A percentile compares a stretch with the other conserved stretches of the same genome.
Conservation (phyloP, 345 rosid genomes). For the Camelina neglecta region DNA sequence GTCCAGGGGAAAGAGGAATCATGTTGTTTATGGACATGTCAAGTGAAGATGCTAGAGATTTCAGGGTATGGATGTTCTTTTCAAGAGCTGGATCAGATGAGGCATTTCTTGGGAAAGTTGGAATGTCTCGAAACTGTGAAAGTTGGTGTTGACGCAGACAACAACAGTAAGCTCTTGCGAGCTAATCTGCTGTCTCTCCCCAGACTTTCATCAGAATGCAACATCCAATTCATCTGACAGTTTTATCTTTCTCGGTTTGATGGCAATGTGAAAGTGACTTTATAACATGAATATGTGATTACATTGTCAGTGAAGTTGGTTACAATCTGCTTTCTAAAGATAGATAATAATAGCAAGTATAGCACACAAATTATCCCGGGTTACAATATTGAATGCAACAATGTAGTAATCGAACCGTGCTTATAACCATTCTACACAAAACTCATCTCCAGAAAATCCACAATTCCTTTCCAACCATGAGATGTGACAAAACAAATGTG, state of each 20-base stretch:
- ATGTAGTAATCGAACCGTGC: neutral
- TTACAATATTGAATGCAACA: neutral
- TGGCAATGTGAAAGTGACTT: neutral
- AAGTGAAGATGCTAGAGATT: no score
- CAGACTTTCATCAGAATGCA: neutral
- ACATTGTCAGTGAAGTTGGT: neutral
- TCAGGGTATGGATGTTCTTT: no score
- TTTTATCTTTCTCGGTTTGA: neutral
- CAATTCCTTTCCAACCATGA: slow-evolving; percentile 19
- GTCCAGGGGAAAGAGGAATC: no score
- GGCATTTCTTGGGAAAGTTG: no score
- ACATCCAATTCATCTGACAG: neutral
- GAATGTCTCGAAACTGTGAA: no score
- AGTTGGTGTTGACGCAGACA: neutral
- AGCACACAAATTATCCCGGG: neutral
- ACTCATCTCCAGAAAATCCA: slow-evolving; percentile 37
- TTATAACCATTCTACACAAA: neutral
- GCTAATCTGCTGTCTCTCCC: neutral
- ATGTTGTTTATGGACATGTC: no score
- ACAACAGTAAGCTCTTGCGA: neutral
- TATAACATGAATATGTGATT: neutral
- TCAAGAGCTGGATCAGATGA: no score
- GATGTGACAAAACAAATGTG: slow-evolving; percentile 51
- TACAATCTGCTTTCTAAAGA: neutral
- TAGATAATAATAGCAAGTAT: neutral